phyloP scores from a whole-genome alignment of 2,329 filamentous ascomycete genomes.

The Diaporthe citriasiana region DNA sequence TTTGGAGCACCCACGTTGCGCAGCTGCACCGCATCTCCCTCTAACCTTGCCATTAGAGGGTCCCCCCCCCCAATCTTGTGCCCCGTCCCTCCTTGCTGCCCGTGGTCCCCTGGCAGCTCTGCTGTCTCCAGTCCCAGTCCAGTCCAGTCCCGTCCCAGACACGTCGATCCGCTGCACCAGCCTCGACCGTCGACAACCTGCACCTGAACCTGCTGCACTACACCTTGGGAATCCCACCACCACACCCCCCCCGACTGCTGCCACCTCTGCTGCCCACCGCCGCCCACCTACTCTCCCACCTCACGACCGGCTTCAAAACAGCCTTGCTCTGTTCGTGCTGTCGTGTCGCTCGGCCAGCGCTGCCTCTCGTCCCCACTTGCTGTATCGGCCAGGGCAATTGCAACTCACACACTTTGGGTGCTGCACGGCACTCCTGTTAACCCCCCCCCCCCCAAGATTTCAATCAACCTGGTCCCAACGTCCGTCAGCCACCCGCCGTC shows the following conservation, averaged over 20 bases:
- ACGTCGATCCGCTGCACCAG: constrained; percentile 37
- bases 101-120: constrained; percentile 31
- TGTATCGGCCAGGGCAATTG: constrained; percentile 11
- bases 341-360: constrained; percentile 28
- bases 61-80: constrained; percentile 13
- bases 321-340: constrained; percentile 32
- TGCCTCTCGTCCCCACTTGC: constrained; percentile 12
- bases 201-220: constrained; percentile 29
- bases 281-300: constrained; percentile 28
- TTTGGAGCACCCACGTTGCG: constrained; percentile 29
- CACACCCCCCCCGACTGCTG: constrained; percentile 7
- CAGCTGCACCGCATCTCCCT: constrained; percentile 1
- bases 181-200: constrained; percentile 34
- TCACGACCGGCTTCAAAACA: constrained; percentile 33
- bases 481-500: constrained; percentile 38
- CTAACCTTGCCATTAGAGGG: constrained; percentile 15
- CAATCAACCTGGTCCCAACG: constrained; percentile 35
- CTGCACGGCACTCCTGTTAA: constrained; percentile 4
- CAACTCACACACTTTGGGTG: constrained; percentile 10
- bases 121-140: constrained; percentile 31
- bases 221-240: constrained; percentile 10
- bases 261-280: constrained; percentile 34
- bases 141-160: constrained; percentile 34
- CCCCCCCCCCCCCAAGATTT: neutral
- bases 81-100: constrained; percentile 32